Conservation (phyloP, 164 flowering plant genomes). For the Taxillus chinensis region DNA sequence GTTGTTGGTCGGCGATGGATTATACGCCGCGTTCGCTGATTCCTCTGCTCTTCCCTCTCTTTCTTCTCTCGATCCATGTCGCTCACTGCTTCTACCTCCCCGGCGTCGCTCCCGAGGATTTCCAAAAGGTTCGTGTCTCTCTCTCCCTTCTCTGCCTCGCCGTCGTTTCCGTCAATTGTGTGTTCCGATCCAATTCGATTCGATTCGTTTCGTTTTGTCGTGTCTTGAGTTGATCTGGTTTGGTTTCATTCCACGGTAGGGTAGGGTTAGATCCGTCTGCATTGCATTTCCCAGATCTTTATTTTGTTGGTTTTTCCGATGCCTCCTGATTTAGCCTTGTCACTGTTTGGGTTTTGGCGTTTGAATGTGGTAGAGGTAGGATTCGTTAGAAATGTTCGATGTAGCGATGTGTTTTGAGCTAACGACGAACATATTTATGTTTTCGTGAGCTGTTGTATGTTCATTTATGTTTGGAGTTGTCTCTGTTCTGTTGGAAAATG, state of each 20-base stretch:
- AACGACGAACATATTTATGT: too few species aligned
- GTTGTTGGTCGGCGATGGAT: too few species aligned
- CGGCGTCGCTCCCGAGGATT: constrained; percentile 82
- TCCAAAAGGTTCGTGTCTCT: constrained; percentile 32
- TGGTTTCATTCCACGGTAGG: too few species aligned
- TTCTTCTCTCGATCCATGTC: constrained; percentile 31
- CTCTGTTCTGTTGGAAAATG: too few species aligned
- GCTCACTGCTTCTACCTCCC: constrained; percentile 57
- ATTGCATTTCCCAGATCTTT: not conserved
- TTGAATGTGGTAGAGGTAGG: not conserved
- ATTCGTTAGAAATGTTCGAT: not conserved
- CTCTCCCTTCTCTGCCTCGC: not conserved
- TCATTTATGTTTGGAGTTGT: too few species aligned
- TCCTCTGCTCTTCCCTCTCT: not conserved
- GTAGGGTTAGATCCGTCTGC: not conserved
- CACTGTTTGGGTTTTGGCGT: not conserved
- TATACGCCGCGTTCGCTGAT: too few species aligned
- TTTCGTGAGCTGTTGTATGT: too few species aligned
- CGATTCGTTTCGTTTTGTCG: too few species aligned
- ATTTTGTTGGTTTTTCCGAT: not conserved
- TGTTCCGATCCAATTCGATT: not conserved
- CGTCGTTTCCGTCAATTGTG: not conserved
- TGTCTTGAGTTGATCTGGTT: too few species aligned
- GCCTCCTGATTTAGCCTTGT: not conserved
- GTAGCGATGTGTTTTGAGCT: too few species aligned